These are phyloP conservation scores for Chrysochromulina tobinii DNA, from an alignment of 78 protist species.

Conservation along the genomic window DNA sequence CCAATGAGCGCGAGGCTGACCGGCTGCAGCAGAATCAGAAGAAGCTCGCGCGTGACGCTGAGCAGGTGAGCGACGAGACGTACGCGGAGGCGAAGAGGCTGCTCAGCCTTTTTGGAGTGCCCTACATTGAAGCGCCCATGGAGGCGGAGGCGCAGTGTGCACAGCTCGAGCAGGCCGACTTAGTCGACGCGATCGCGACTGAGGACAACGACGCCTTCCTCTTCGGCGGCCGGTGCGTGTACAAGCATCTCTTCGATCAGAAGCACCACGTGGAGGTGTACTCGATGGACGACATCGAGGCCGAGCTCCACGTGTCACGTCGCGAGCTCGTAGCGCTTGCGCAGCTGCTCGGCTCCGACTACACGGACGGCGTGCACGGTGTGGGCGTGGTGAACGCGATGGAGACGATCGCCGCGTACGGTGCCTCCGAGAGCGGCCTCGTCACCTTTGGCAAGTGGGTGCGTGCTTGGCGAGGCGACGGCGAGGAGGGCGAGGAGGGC, in stretches of 20 bases:
- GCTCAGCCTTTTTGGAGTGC: slow-evolving; percentile 35
- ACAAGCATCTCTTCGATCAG: slow-evolving; percentile 47
- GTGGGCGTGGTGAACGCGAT: slow-evolving; percentile 57
- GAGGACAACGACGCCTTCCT: slow-evolving; percentile 64
- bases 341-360: slow-evolving; percentile 70
- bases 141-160: slow-evolving; percentile 82
- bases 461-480: background rate
- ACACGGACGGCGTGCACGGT: slow-evolving; percentile 61
- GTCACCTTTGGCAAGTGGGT: background rate
- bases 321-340: slow-evolving; percentile 15
- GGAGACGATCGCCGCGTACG: slow-evolving; percentile 56
- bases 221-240: slow-evolving; percentile 53
- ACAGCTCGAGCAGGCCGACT: slow-evolving; percentile 22
- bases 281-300: background rate
- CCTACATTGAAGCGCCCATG: slow-evolving; percentile 58
- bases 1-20: background rate
- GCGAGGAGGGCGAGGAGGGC: background rate
- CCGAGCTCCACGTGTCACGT: background rate
- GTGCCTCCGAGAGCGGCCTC: background rate
- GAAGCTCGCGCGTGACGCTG: background rate
- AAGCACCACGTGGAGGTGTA: background rate
- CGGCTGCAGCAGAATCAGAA: background rate
- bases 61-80: background rate
- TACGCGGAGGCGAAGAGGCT: background rate
- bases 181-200: slow-evolving; percentile 72